phyloP scores from a whole-genome alignment of 768 basidiomycete species.

The Ramaria rubella region DNA sequence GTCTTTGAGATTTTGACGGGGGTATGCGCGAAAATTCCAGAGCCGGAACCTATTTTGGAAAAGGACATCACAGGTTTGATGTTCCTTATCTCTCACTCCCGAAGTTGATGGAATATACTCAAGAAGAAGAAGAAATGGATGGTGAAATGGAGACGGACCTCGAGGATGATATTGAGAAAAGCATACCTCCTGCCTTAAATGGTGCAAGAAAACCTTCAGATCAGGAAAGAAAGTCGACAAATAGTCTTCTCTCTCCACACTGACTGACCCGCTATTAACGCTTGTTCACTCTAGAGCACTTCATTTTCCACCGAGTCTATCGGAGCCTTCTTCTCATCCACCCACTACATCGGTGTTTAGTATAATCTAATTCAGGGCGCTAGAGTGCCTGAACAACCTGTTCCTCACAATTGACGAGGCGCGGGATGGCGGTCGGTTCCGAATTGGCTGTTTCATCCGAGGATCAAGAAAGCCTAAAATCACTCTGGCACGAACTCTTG shows the following conservation, averaged over 20 bases:
- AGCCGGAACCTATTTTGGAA: conserved; percentile 44
- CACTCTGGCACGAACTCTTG: conserved; percentile 59
- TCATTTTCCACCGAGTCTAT: conserved; percentile 67
- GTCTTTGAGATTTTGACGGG: conserved; percentile 87
- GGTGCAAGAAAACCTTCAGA: conserved; percentile 16
- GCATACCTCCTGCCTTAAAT: conserved; percentile 20
- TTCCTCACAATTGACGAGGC: conserved; percentile 64
- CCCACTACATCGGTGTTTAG: conserved; percentile 84
- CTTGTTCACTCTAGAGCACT: conserved; percentile 70
- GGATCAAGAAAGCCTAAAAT: conserved; percentile 43
- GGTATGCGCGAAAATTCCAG: conserved; percentile 81
- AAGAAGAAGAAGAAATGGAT: conserved; percentile 29
- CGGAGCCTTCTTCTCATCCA: conserved; percentile 67
- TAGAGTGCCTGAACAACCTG: conserved; percentile 88
- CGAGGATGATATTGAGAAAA: conserved; percentile 31
- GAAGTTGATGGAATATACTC: conserved; percentile 15
- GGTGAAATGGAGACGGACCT: conserved; percentile 39
- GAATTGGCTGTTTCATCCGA: conserved; percentile 36
- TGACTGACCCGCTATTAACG: conserved; percentile 62
- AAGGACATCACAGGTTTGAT: conserved; percentile 34
- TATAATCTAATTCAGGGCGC: conserved; percentile 74
- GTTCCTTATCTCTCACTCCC: conserved; percentile 24
- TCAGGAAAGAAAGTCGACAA: neutral
- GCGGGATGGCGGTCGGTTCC: conserved; percentile 25
- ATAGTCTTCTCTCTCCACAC: conserved; percentile 43